Evolutionary conservation across 169 alveolate genomes (phyloP).

Genomic region (Neospora caninum): DNA sequence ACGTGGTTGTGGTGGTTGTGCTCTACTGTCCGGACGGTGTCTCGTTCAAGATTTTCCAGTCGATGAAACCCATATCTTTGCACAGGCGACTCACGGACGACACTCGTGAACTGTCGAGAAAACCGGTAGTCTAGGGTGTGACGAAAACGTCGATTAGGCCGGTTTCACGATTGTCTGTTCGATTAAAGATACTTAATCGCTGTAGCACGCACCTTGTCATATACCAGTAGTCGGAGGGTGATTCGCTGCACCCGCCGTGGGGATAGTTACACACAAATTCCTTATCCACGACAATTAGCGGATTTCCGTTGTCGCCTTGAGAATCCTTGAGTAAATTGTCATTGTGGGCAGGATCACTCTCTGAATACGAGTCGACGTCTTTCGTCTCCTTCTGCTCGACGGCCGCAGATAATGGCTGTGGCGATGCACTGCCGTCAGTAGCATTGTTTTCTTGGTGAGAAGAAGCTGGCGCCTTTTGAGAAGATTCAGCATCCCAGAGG

Average conservation of each 20-base stretch:
- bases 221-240: slow-evolving; percentile 31
- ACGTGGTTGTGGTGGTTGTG: too few species aligned
- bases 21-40: neutral
- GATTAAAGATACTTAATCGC: too few species aligned
- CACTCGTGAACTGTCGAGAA: too few species aligned
- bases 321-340: neutral
- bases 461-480: neutral
- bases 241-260: neutral
- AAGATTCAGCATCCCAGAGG: too few species aligned
- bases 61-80: neutral
- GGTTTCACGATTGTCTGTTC: too few species aligned
- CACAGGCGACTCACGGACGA: too few species aligned
- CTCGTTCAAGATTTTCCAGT: neutral
- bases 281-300: slow-evolving; percentile 25
- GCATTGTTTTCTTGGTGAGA: neutral
- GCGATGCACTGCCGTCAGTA: neutral
- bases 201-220: slow-evolving; percentile 2
- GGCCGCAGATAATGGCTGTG: neutral
- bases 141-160: too few species aligned
- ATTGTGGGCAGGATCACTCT: too few species aligned
- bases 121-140: too few species aligned
- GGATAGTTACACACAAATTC: neutral
- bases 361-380: neutral
- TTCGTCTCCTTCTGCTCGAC: neutral
- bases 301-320: neutral